A percentile compares a stretch with the other conserved stretches of the same genome.
Evolutionary conservation across 352 stramenopile genomes (phyloP).

Genomic region (Phytophthora fragariae): DNA sequence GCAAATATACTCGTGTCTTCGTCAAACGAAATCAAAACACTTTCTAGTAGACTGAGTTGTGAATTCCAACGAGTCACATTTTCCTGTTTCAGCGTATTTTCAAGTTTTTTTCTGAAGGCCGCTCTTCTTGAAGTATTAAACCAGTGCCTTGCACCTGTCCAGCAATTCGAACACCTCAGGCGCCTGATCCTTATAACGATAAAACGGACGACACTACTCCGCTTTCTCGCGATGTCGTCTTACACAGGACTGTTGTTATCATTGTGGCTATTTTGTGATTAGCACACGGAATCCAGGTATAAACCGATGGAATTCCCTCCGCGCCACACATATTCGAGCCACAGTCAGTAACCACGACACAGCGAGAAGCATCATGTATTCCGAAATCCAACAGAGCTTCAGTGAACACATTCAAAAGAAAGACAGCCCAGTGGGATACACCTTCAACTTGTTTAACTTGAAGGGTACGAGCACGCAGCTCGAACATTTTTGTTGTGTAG

Average conservation of each 20-base stretch:
- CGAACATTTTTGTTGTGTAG: conserved; percentile 4
- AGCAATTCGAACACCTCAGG: conserved; percentile 4
- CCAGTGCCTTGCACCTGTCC: conserved; percentile 11
- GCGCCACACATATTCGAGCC: conserved; percentile 10
- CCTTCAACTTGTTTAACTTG: conserved; percentile 1
- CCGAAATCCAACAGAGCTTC: background rate
- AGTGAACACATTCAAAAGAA: conserved; percentile 5
- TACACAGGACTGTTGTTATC: conserved; percentile 7
- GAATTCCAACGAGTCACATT: conserved; percentile 17
- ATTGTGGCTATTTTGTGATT: conserved; percentile 16
- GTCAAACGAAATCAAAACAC: conserved; percentile 15
- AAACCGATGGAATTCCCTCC: conserved; percentile 4
- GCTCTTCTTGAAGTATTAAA: conserved; percentile 3
- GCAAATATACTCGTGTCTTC: background rate
- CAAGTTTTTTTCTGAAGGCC: conserved; percentile 5
- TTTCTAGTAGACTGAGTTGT: background rate
- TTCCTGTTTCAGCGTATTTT: conserved; percentile 20
- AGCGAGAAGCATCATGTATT: conserved; percentile 2
- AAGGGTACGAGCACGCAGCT: conserved; percentile 2
- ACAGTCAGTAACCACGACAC: conserved; percentile 1
- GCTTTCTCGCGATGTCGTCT: background rate
- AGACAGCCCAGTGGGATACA: background rate
- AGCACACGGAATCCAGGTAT: conserved; percentile 13
- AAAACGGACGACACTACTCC: background rate
- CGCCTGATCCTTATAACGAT: background rate